These are phyloP conservation scores for Komagataea norvegica DNA, from an alignment of 1,139 yeast species.

Conservation along the genomic window DNA sequence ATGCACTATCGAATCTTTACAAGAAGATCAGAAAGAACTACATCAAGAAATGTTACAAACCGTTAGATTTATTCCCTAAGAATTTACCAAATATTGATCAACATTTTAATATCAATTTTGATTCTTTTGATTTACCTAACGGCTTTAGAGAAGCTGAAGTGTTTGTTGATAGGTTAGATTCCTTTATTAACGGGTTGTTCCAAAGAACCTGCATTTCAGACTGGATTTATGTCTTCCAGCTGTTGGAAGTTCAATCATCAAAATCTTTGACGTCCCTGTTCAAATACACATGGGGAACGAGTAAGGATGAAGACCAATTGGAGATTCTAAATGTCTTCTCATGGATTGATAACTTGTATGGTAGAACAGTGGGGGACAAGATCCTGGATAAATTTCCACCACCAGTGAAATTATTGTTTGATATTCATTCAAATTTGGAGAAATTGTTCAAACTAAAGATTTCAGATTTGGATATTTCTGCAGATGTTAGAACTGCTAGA, in stretches of 20 bases:
- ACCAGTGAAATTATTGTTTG: slow-evolving; percentile 62
- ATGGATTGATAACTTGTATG: slow-evolving; percentile 58
- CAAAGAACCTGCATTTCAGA: slow-evolving; percentile 60
- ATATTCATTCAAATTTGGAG: slow-evolving; percentile 63
- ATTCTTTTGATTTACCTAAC: slow-evolving; percentile 20
- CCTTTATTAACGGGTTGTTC: slow-evolving; percentile 55
- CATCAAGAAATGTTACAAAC: slow-evolving; percentile 77
- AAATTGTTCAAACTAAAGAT: slow-evolving; percentile 63
- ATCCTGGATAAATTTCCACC: slow-evolving; percentile 61
- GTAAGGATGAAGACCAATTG: slow-evolving; percentile 50
- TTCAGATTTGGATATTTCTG: slow-evolving; percentile 50
- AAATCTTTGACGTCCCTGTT: slow-evolving; percentile 52
- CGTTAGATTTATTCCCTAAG: slow-evolving; percentile 38
- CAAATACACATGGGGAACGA: slow-evolving; percentile 42
- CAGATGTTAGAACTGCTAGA: slow-evolving; percentile 59
- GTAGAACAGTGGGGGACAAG: slow-evolving; percentile 36
- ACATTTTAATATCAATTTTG: slow-evolving; percentile 17
- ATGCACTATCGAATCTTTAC: slow-evolving; percentile 52
- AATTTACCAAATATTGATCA: slow-evolving; percentile 16
- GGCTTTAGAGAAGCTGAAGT: slow-evolving; percentile 41
- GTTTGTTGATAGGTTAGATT: slow-evolving; percentile 62
- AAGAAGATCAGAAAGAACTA: slow-evolving; percentile 67
- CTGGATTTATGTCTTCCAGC: slow-evolving; percentile 75
- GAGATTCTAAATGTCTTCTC: slow-evolving; percentile 64
- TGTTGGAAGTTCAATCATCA: slow-evolving; percentile 62